Conservation (phyloP, 2,329 filamentous ascomycete genomes). For the Cordyceps pruinosa region DNA sequence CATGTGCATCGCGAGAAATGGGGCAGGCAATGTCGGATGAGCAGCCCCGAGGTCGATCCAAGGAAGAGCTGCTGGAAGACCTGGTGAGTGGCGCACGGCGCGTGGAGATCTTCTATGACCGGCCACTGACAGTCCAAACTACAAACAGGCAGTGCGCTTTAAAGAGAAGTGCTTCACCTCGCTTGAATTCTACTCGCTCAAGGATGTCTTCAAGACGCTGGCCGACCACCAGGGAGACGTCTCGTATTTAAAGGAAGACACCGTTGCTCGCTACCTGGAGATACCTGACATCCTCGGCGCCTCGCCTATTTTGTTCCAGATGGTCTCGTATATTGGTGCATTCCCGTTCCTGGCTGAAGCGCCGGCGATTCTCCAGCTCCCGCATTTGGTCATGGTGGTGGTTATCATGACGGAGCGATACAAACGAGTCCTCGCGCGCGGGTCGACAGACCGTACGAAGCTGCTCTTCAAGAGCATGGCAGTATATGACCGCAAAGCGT, state of each 20-base stretch:
- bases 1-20: conserved; percentile 30
- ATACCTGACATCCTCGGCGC: conserved; percentile 63
- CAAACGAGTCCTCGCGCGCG: conserved; percentile 52
- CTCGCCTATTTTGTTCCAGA: conserved; percentile 63
- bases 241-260: conserved; percentile 61
- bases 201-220: conserved; percentile 64
- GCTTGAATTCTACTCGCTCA: conserved; percentile 66
- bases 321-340: conserved; percentile 63
- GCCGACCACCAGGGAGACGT: conserved; percentile 57
- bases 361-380: conserved; percentile 61
- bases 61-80: conserved; percentile 44
- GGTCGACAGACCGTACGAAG: conserved; percentile 51
- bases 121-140: not conserved
- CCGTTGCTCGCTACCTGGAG: conserved; percentile 64
- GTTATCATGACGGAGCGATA: conserved; percentile 67
- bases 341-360: conserved; percentile 68
- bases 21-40: conserved; percentile 46
- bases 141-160: conserved; percentile 52
- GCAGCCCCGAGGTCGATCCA: conserved; percentile 37
- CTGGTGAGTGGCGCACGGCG: conserved; percentile 34
- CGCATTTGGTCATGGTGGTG: conserved; percentile 65
- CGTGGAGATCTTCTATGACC: conserved; percentile 5
- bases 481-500: conserved; percentile 57
- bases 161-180: conserved; percentile 64
- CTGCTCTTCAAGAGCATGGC: conserved; percentile 66